Percentiles rank a stretch among this genome's conserved stretches.
These are phyloP conservation scores for Aureobasidium sp. DNA, from an alignment of 2,329 filamentous ascomycete species.

Conservation along the genomic window DNA sequence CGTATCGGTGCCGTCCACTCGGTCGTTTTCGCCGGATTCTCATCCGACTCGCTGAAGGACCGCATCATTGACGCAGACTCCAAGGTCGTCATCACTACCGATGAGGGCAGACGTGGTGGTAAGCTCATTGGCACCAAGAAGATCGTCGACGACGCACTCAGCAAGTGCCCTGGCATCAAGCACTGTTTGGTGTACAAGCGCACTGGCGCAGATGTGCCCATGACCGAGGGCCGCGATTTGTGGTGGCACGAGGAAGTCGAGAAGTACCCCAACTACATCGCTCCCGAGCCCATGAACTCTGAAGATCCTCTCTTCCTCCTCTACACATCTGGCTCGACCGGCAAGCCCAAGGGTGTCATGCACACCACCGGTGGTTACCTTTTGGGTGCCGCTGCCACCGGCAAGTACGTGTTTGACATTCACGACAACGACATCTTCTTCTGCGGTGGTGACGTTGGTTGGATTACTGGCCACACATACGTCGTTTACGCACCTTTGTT, in stretches of 20 bases:
- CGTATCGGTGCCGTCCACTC: constrained; percentile 96
- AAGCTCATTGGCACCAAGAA: constrained; percentile 98
- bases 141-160: constrained; percentile 95
- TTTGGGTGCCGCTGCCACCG: constrained; percentile 85
- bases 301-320: constrained; percentile 96
- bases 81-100: constrained; percentile 91
- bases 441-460: constrained; percentile 96
- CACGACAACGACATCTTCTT: constrained; percentile 92
- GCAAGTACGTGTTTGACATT: constrained; percentile 98
- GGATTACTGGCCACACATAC: constrained; percentile 98
- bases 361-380: constrained; percentile 95
- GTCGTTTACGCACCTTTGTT: constrained; percentile 94
- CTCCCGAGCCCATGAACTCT: constrained; percentile 81
- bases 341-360: constrained; percentile 98
- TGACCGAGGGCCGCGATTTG: constrained; percentile 78
- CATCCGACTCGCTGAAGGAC: constrained; percentile 89
- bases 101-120: constrained; percentile 96
- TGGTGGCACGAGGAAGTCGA: constrained; percentile 99
- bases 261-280: constrained; percentile 89
- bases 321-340: constrained; percentile 95
- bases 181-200: constrained; percentile 90
- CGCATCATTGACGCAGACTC: constrained; percentile 85
- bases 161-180: constrained; percentile 84
- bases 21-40: constrained; percentile 96
- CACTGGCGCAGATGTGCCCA: constrained; percentile 86